Evolutionary conservation across 2,329 filamentous ascomycete species (phyloP).

Genomic region (Septoria linicola): DNA sequence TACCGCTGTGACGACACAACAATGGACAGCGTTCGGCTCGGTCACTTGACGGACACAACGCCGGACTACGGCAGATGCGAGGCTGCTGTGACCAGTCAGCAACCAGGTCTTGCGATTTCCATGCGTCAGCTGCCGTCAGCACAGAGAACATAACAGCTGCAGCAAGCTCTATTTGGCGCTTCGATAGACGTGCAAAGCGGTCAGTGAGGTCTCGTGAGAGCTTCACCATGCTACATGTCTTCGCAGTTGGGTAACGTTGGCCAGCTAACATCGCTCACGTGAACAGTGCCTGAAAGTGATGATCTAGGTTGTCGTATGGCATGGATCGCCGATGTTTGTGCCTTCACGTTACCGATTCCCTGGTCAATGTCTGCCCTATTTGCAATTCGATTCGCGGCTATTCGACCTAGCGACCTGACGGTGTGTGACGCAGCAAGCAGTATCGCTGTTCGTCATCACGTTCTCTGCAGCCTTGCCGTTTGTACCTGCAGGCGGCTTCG

Average conservation of each 20-base stretch:
- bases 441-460: constrained; percentile 11
- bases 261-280: not conserved
- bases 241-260: no score
- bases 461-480: constrained; percentile 15
- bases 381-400: not conserved
- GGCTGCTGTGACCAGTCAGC: constrained; percentile 9
- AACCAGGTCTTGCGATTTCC: constrained; percentile 3
- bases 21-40: constrained; percentile 16
- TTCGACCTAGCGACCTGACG: not conserved
- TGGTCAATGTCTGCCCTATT: constrained; percentile 1
- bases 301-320: not conserved
- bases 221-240: no score
- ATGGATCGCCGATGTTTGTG: constrained; percentile 6
- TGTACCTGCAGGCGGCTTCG: constrained; percentile 17
- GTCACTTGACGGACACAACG: constrained; percentile 16
- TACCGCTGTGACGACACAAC: constrained; percentile 10
- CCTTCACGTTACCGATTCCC: constrained; percentile 2
- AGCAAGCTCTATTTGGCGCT: constrained; percentile 6
- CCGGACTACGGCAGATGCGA: constrained; percentile 9
- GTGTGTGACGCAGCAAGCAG: constrained; percentile 11
- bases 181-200: not conserved
- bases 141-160: constrained; percentile 11
- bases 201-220: no score
- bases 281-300: not conserved
- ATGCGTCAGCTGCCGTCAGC: no score